phyloP scores from a whole-genome alignment of 1,284 basidiomycete species.

The Ganoderma boninense region DNA sequence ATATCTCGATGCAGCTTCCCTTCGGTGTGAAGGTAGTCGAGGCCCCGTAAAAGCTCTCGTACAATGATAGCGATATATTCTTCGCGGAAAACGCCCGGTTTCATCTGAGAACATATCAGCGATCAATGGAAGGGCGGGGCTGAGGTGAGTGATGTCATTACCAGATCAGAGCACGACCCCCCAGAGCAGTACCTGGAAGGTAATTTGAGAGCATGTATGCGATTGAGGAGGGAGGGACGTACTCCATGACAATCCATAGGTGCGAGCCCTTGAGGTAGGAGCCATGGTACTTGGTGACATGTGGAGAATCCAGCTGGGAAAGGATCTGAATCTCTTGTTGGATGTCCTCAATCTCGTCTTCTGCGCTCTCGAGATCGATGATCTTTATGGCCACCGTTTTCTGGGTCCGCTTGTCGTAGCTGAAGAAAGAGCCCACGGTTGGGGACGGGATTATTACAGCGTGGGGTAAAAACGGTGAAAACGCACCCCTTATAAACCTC shows the following conservation, averaged over 20 bases:
- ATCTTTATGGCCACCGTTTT: constrained; percentile 98
- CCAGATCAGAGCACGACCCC: constrained; percentile 86
- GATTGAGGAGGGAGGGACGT: constrained; percentile 41
- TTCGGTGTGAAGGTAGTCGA: constrained; percentile 96
- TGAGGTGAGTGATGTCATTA: constrained; percentile 46
- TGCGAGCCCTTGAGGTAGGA: constrained; percentile 95
- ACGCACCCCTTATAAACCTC: constrained; percentile 95
- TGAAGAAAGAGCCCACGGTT: constrained; percentile 41
- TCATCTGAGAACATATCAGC: constrained; percentile 75
- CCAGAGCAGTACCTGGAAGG: constrained; percentile 80
- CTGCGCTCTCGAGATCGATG: constrained; percentile 97
- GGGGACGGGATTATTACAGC: constrained; percentile 13
- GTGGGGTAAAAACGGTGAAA: constrained; percentile 28
- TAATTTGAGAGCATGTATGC: constrained; percentile 22
- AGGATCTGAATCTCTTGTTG: constrained; percentile 99
- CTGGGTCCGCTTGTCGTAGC: constrained; percentile 92
- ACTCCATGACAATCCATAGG: constrained; percentile 99
- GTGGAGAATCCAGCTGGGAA: constrained; percentile 95
- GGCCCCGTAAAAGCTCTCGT: constrained; percentile 89
- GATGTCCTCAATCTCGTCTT: constrained; percentile 99
- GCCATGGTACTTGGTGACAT: constrained; percentile 98
- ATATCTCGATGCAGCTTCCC: constrained; percentile 98
- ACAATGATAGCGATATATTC: constrained; percentile 99
- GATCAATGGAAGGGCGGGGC: constrained; percentile 21
- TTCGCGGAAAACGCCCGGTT: constrained; percentile 96